These are phyloP conservation scores for Syzygium jambos DNA, from an alignment of 345 rosid genomes.

Conservation along the genomic window DNA sequence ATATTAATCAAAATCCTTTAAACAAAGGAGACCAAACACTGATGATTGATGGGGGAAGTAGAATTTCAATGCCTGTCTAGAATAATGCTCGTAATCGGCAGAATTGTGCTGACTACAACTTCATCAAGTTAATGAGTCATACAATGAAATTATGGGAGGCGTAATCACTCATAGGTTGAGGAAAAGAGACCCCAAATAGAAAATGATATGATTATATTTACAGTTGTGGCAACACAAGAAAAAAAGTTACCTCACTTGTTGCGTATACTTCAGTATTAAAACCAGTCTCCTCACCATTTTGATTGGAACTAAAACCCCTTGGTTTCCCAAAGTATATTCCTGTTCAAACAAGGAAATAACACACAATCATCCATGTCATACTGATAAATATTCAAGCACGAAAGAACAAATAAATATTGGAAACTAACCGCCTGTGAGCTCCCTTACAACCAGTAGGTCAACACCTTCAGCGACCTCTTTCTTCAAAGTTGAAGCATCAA, in stretches of 20 bases:
- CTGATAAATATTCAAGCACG: background rate
- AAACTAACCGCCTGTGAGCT: slow-evolving; percentile 92
- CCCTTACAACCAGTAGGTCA: slow-evolving; percentile 96
- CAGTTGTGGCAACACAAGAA: background rate
- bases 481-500: slow-evolving; percentile 91
- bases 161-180: background rate
- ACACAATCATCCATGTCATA: background rate
- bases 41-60: background rate
- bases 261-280: slow-evolving; percentile 94
- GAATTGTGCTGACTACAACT: background rate
- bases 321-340: slow-evolving; percentile 98
- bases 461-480: slow-evolving; percentile 94
- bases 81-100: background rate
- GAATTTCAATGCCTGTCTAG: background rate
- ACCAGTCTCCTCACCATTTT: slow-evolving; percentile 81
- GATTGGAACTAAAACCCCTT: slow-evolving; percentile 58
- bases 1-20: background rate
- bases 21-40: background rate
- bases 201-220: background rate
- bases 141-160: background rate
- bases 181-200: background rate
- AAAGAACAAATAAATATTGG: background rate
- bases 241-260: slow-evolving; percentile 54
- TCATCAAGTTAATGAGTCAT: background rate
- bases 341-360: slow-evolving; percentile 12